Percentiles rank a stretch among this genome's conserved stretches.
Conservation (phyloP, 108 stramenopile species). For the Conticribra weissflogii region DNA sequence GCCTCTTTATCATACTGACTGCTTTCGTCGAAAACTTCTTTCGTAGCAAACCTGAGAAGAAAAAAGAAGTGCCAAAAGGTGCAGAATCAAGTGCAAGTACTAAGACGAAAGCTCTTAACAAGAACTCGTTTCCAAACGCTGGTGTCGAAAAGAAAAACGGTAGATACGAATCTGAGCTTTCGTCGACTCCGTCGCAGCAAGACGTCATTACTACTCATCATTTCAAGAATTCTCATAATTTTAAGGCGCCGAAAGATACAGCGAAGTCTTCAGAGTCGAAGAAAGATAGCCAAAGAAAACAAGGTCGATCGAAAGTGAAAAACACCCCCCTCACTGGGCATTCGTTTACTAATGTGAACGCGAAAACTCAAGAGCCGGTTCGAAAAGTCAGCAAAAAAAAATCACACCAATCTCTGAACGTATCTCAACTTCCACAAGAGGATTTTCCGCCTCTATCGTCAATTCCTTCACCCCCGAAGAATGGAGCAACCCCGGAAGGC, state of each 20-base stretch:
- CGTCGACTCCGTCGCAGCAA: not conserved
- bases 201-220: conserved; percentile 1
- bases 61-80: no score
- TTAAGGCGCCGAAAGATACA: conserved; percentile 12
- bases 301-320: not conserved
- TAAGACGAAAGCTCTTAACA: no score
- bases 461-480: conserved; percentile 12
- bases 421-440: conserved; percentile 9
- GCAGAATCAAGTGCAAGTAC: no score
- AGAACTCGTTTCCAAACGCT: no score
- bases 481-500: not conserved
- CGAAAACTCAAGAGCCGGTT: not conserved
- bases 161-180: no score
- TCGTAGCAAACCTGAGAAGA: no score
- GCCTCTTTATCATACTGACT: no score
- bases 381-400: not conserved
- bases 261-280: conserved; percentile 2
- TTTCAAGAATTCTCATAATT: conserved; percentile 10
- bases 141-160: no score
- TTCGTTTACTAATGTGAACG: not conserved
- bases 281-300: conserved; percentile 18
- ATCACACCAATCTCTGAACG: not conserved
- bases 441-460: conserved; percentile 29
- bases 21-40: no score
- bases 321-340: not conserved